A percentile compares a stretch with the other conserved stretches of the same genome.
phyloP scores from a whole-genome alignment of 176 grass and related monocot species.

The Alloteropsis semialata region DNA sequence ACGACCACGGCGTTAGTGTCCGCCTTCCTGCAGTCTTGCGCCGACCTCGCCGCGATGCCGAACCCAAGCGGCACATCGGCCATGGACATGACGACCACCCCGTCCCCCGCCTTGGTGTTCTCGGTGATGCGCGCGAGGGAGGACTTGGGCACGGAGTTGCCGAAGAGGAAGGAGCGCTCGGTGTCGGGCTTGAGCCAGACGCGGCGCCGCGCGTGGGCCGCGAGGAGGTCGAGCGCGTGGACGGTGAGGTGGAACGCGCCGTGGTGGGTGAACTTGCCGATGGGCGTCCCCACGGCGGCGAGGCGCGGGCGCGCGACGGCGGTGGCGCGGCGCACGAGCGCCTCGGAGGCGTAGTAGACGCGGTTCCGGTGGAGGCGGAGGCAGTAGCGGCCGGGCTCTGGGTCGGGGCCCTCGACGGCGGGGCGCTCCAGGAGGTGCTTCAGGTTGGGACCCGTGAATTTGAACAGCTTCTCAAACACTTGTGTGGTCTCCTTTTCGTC shows the following conservation, averaged over 20 bases:
- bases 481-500: constrained; percentile 89
- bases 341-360: constrained; percentile 78
- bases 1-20: constrained; percentile 76
- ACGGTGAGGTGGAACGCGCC: constrained; percentile 83
- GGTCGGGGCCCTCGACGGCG: constrained; percentile 58
- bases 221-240: constrained; percentile 84
- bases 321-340: constrained; percentile 68
- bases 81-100: constrained; percentile 85
- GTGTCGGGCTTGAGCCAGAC: constrained; percentile 89
- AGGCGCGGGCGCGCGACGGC: constrained; percentile 60
- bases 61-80: constrained; percentile 80
- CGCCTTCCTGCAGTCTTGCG: constrained; percentile 85
- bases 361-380: constrained; percentile 89
- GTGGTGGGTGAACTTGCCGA: constrained; percentile 85
- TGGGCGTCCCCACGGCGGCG: constrained; percentile 59
- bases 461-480: constrained; percentile 92
- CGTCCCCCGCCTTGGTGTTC: constrained; percentile 68
- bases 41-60: constrained; percentile 59
- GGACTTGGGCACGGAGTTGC: constrained; percentile 86
- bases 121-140: constrained; percentile 85
- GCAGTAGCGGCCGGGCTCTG: constrained; percentile 66
- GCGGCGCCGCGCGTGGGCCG: constrained; percentile 77
- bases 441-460: constrained; percentile 82
- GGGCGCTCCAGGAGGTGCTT: constrained; percentile 79
- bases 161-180: constrained; percentile 82